Evolutionary conservation across 495 filamentous ascomycete species (phyloP).

Genomic region (Penicillium maclennaniae): DNA sequence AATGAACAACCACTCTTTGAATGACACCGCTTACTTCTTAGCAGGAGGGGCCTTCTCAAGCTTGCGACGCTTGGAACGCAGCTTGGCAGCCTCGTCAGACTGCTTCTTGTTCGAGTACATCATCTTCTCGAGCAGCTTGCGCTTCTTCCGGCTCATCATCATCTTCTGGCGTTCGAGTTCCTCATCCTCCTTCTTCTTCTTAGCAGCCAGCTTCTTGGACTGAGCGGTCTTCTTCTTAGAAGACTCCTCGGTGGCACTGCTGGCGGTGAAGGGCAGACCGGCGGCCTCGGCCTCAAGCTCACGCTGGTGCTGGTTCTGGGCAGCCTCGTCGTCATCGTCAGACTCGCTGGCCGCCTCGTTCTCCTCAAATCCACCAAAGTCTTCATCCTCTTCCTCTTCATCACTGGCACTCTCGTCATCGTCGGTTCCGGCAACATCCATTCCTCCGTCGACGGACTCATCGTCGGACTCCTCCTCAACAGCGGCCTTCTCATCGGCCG

Average conservation of each 20-base stretch:
- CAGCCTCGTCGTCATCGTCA: conserved; percentile 53
- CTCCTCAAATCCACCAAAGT: conserved; percentile 42
- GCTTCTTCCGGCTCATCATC: conserved; percentile 89
- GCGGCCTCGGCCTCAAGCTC: conserved; percentile 89
- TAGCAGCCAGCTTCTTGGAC: conserved; percentile 61
- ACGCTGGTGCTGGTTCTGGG: conserved; percentile 63
- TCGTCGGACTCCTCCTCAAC: conserved; percentile 38
- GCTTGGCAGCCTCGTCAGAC: conserved; percentile 67
- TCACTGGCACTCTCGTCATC: conserved; percentile 48
- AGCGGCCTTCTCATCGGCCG: conserved; percentile 20
- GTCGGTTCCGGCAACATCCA: conserved; percentile 54
- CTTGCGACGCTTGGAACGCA: conserved; percentile 84
- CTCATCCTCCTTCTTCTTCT: conserved; percentile 73
- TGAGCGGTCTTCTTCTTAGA: conserved; percentile 59
- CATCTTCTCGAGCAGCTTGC: conserved; percentile 90
- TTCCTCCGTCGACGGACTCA: conserved; percentile 49
- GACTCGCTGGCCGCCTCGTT: conserved; percentile 36
- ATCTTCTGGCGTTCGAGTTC: conserved; percentile 83
- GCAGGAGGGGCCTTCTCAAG: conserved; percentile 60
- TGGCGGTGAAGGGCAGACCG: conserved; percentile 48
- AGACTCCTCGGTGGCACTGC: conserved; percentile 31
- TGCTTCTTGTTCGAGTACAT: conserved; percentile 81
- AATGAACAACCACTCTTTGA: conserved; percentile 7
- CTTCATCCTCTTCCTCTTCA: conserved; percentile 33
- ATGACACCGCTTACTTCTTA: conserved; percentile 24